Evolutionary conservation across 352 stramenopile species (phyloP).

Genomic region (Globisporangium irregulare): DNA sequence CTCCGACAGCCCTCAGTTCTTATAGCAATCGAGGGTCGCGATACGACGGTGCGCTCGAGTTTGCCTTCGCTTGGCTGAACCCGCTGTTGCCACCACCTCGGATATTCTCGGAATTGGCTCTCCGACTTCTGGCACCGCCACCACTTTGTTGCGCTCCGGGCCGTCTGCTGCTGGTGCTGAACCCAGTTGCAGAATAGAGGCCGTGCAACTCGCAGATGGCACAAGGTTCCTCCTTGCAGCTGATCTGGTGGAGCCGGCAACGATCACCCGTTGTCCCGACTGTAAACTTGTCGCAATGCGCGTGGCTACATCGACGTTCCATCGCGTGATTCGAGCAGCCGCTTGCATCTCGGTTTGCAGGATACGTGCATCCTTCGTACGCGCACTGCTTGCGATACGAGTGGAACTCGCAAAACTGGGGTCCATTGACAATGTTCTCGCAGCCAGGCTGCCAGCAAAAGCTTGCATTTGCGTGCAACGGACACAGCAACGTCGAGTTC

Average conservation of each 20-base stretch:
- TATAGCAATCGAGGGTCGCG: not conserved
- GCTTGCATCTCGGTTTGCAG: slow-evolving; percentile 26
- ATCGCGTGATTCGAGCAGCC: slow-evolving; percentile 46
- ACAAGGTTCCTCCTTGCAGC: slow-evolving; percentile 48
- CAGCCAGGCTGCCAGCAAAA: slow-evolving; percentile 65
- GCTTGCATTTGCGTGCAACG: slow-evolving; percentile 40
- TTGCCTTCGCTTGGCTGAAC: not conserved
- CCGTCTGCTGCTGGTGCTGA: not conserved
- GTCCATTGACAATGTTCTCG: slow-evolving; percentile 49
- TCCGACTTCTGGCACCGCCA: not conserved
- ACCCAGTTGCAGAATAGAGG: not conserved
- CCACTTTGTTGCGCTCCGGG: not conserved
- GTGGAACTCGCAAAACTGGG: slow-evolving; percentile 62
- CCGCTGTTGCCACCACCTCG: slow-evolving; percentile 9
- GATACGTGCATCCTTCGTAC: slow-evolving; percentile 53
- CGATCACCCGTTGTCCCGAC: slow-evolving; percentile 20
- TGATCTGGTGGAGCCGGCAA: slow-evolving; percentile 51
- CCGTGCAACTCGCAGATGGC: slow-evolving; percentile 44
- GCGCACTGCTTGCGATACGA: slow-evolving; percentile 48
- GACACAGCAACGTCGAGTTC: slow-evolving; percentile 34
- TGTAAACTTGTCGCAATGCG: slow-evolving; percentile 64
- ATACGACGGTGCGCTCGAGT: not conserved
- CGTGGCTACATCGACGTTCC: slow-evolving; percentile 48
- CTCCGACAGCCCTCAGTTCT: slow-evolving; percentile 1
- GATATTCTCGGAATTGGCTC: slow-evolving; percentile 11